These are phyloP conservation scores for Xylaria sp. DNA, from an alignment of 2,329 filamentous ascomycete species.

Conservation along the genomic window DNA sequence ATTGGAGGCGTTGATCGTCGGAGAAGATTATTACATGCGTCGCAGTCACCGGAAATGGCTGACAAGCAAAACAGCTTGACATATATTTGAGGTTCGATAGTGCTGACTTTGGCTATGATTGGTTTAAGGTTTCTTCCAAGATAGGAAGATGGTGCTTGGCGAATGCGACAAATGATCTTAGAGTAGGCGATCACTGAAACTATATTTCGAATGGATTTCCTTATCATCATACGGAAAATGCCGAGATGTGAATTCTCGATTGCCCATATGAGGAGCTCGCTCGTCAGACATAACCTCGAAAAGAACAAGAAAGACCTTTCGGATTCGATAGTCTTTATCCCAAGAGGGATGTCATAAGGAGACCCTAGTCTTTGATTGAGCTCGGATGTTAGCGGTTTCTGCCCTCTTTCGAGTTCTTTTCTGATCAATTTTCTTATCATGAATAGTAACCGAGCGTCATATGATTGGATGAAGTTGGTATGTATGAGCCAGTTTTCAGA, in stretches of 20 bases:
- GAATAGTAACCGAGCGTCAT: background rate
- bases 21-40: background rate
- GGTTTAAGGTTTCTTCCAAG: no score
- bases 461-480: background rate
- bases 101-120: background rate
- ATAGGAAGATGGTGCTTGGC: background rate
- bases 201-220: conserved; percentile 6
- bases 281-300: background rate
- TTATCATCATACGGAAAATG: conserved; percentile 1
- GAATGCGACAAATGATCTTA: background rate
- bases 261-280: conserved; percentile 1
- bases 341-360: background rate
- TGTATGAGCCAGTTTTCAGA: conserved; percentile 3
- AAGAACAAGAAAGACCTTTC: background rate
- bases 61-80: conserved; percentile 1
- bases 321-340: background rate
- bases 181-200: background rate
- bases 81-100: background rate
- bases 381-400: background rate
- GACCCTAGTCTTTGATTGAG: no score
- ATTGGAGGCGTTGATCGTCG: background rate
- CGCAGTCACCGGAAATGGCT: background rate
- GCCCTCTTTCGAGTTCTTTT: background rate
- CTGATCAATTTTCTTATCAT: conserved; percentile 10
- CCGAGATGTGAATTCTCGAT: conserved; percentile 8